A percentile compares a stretch with the other conserved stretches of the same genome.
Conservation (phyloP, 2,329 filamentous ascomycete genomes). For the Aspergillus sp. region DNA sequence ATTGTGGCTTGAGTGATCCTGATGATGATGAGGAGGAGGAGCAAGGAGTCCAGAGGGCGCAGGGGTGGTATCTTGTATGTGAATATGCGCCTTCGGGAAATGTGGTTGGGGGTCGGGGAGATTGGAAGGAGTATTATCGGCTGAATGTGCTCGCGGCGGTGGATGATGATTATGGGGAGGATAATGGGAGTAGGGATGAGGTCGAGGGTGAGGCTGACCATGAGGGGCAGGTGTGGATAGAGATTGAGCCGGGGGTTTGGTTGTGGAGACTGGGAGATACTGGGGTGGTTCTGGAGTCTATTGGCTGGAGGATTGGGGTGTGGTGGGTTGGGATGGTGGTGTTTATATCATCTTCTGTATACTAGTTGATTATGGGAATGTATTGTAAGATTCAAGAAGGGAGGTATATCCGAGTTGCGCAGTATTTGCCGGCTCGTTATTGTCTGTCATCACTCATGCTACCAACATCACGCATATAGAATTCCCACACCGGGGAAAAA, state of each 20-base stretch:
- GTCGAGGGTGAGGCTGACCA: not conserved
- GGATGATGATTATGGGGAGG: not conserved
- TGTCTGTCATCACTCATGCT: constrained; percentile 35
- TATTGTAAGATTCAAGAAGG: not conserved
- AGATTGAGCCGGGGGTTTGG: constrained; percentile 6
- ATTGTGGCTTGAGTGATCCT: constrained; percentile 45
- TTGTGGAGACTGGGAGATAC: not conserved
- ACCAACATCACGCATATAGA: constrained; percentile 30
- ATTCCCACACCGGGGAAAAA: constrained; percentile 23
- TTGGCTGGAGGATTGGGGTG: constrained; percentile 4
- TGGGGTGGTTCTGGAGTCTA: not conserved
- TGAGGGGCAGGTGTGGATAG: not conserved
- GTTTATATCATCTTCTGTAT: constrained; percentile 2
- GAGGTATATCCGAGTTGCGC: not conserved
- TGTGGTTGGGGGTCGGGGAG: constrained; percentile 44
- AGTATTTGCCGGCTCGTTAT: constrained; percentile 22
- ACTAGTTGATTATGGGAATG: not conserved
- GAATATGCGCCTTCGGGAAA: constrained; percentile 73
- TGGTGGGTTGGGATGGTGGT: constrained; percentile 8
- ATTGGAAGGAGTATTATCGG: constrained; percentile 35
- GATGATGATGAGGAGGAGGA: constrained; percentile 9
- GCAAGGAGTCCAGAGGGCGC: constrained; percentile 36
- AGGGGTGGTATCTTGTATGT: constrained; percentile 70
- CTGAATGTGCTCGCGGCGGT: constrained; percentile 31
- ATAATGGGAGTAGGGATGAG: not conserved